Evolutionary conservation across 768 basidiomycete genomes (phyloP).

Genomic region (Dictyophora rubrovolvata): DNA sequence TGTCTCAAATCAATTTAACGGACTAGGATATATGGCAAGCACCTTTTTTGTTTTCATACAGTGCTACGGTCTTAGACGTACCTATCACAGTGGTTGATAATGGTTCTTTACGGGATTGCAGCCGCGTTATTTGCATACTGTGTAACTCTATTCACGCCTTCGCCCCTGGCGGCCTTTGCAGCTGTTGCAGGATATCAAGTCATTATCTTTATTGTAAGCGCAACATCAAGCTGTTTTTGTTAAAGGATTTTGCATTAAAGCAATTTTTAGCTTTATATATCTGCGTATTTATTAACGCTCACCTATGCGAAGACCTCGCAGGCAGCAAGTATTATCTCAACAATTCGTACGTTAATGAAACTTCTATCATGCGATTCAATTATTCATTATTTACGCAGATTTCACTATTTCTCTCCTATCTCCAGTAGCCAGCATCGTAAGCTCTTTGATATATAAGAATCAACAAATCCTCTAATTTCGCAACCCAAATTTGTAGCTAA

Average conservation of each 20-base stretch:
- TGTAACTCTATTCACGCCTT: constrained; percentile 46
- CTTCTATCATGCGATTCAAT: neutral
- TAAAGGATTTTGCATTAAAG: neutral
- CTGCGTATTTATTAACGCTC: constrained; percentile 58
- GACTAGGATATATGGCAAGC: constrained; percentile 53
- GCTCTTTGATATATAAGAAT: constrained; percentile 18
- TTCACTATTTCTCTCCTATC: constrained; percentile 59
- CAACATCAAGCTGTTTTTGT: neutral
- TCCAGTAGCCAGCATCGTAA: constrained; percentile 59
- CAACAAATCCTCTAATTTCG: neutral
- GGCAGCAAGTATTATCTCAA: constrained; percentile 44
- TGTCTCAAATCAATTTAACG: constrained; percentile 53
- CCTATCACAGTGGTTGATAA: constrained; percentile 49
- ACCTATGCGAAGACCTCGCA: constrained; percentile 60
- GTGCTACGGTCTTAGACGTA: constrained; percentile 1
- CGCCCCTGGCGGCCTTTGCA: constrained; percentile 67
- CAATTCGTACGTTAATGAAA: constrained; percentile 34
- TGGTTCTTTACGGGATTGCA: constrained; percentile 61
- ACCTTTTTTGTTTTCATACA: constrained; percentile 13
- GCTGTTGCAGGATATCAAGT: constrained; percentile 63
- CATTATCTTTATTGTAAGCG: constrained; percentile 57
- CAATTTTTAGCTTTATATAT: constrained; percentile 43
- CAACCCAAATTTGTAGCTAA: constrained; percentile 32
- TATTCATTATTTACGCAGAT: constrained; percentile 25
- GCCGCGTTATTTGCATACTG: constrained; percentile 63